Percentiles rank a stretch among this genome's conserved stretches.
These are phyloP conservation scores for Adansonia gregorii DNA, from an alignment of 441 rosid genomes.

Conservation along the genomic window DNA sequence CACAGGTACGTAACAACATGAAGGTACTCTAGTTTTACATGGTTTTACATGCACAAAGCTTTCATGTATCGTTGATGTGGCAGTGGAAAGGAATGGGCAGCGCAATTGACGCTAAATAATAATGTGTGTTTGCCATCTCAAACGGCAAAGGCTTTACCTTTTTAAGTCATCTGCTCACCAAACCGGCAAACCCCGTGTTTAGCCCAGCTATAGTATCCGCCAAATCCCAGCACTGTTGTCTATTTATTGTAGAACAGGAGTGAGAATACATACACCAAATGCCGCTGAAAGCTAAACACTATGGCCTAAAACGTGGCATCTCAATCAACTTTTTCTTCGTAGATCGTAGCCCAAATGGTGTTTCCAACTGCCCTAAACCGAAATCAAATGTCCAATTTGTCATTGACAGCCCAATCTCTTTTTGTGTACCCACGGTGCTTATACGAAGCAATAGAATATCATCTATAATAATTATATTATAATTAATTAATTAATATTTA, in stretches of 20 bases:
- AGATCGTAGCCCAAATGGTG: neutral
- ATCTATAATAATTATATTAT: too few species aligned
- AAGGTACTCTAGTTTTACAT: neutral
- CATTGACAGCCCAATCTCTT: neutral
- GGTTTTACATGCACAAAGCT: neutral
- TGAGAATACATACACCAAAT: too few species aligned
- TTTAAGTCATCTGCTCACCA: constrained; percentile 51
- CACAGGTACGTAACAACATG: neutral
- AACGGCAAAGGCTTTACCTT: neutral
- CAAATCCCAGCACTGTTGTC: constrained; percentile 9
- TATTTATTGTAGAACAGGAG: too few species aligned
- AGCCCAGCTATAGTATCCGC: constrained; percentile 71
- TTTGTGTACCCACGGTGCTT: too few species aligned
- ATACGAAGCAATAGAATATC: too few species aligned
- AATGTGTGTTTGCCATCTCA: too few species aligned
- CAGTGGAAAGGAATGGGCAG: too few species aligned
- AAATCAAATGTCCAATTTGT: neutral
- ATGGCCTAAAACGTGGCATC: neutral
- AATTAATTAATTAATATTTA: too few species aligned
- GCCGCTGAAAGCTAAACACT: neutral
- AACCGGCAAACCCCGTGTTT: constrained; percentile 38
- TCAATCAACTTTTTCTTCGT: too few species aligned
- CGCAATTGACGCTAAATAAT: too few species aligned
- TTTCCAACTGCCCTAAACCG: neutral
- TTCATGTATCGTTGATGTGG: too few species aligned